These are phyloP conservation scores for Agaricus subrufescens DNA, from an alignment of 768 basidiomycete genomes.

Conservation along the genomic window DNA sequence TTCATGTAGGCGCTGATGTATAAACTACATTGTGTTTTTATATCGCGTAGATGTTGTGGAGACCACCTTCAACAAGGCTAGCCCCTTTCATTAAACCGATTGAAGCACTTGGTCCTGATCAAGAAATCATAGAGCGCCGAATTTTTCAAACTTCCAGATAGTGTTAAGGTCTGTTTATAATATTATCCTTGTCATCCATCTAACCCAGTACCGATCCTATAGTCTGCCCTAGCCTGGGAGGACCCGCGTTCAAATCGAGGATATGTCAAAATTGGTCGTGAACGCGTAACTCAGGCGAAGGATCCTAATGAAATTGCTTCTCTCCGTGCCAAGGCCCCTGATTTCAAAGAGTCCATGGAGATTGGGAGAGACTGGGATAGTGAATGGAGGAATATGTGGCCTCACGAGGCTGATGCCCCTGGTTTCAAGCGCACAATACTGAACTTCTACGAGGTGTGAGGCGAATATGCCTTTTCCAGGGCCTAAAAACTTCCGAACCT, in stretches of 20 bases:
- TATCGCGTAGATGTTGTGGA: constrained; percentile 39
- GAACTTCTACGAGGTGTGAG: constrained; percentile 57
- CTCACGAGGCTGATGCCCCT: constrained; percentile 54
- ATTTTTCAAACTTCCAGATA: constrained; percentile 65
- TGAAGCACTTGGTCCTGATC: constrained; percentile 5
- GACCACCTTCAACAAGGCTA: constrained; percentile 62
- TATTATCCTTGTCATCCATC: not conserved
- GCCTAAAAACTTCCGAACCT: not conserved
- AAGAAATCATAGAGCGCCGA: constrained; percentile 56
- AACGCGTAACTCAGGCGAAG: constrained; percentile 72
- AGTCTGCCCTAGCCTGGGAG: constrained; percentile 73
- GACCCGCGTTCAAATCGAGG: constrained; percentile 84
- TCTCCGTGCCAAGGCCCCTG: constrained; percentile 72
- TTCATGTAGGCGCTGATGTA: not conserved
- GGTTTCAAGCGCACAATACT: constrained; percentile 71
- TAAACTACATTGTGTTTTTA: not conserved
- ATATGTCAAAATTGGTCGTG: constrained; percentile 76
- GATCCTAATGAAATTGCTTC: constrained; percentile 69
- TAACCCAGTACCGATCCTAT: not conserved
- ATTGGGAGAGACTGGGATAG: constrained; percentile 83
- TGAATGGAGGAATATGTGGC: constrained; percentile 80
- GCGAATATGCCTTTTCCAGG: not conserved
- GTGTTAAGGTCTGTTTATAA: constrained; percentile 45
- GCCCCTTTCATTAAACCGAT: not conserved
- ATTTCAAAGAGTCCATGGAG: constrained; percentile 84